These are phyloP conservation scores for Sporothrix euskadiensis DNA, from an alignment of 2,329 filamentous ascomycete species.

Conservation along the genomic window DNA sequence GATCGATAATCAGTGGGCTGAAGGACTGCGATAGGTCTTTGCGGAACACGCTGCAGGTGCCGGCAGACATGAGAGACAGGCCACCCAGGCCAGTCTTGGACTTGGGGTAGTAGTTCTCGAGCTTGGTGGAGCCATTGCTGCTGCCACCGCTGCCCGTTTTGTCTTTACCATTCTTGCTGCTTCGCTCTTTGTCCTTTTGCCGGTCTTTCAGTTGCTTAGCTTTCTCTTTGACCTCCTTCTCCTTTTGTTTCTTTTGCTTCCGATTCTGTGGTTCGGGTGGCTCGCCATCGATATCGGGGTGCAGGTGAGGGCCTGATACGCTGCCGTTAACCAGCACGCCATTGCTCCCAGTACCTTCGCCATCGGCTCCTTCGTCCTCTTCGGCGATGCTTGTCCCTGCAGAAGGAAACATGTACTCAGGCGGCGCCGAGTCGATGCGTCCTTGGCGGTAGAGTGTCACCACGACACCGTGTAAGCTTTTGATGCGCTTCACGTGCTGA, in stretches of 20 bases:
- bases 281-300: slow-evolving; percentile 8
- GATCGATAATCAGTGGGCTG: slow-evolving; percentile 84
- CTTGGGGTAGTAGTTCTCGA: slow-evolving; percentile 81
- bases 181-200: slow-evolving; percentile 11
- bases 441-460: slow-evolving; percentile 90
- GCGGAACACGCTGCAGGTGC: slow-evolving; percentile 88
- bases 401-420: slow-evolving; percentile 48
- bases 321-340: background rate
- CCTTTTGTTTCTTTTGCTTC: slow-evolving; percentile 36
- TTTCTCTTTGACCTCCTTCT: slow-evolving; percentile 24
- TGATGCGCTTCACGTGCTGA: slow-evolving; percentile 83
- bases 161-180: slow-evolving; percentile 12
- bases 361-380: slow-evolving; percentile 3
- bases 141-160: background rate
- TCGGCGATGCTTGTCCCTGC: slow-evolving; percentile 24
- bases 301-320: background rate
- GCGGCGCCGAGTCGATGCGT: slow-evolving; percentile 76
- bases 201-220: slow-evolving; percentile 23
- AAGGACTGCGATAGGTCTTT: slow-evolving; percentile 92
- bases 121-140: slow-evolving; percentile 32
- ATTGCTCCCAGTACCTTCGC: background rate
- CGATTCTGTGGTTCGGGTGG: background rate
- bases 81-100: slow-evolving; percentile 85
- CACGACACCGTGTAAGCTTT: slow-evolving; percentile 89
- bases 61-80: slow-evolving; percentile 79